Conservation (phyloP, 345 rosid species). For the Citrus unshiu region DNA sequence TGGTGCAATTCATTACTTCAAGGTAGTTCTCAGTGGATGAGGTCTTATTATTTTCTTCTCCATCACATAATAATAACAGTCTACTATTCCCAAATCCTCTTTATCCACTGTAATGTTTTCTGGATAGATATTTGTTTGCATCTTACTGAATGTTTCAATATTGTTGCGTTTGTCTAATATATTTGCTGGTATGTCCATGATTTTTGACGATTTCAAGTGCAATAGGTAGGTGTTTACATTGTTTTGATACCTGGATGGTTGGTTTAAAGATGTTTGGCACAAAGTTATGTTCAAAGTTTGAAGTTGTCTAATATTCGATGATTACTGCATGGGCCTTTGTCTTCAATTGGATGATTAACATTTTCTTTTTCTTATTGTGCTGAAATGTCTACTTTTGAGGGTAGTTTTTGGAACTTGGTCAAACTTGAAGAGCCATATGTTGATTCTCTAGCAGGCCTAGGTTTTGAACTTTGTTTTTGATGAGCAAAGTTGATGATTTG, state of each 20-base stretch:
- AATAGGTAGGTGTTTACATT: neutral
- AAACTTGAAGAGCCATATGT: neutral
- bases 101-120: neutral
- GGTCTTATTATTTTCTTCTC: neutral
- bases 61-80: neutral
- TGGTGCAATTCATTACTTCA: slow-evolving; percentile 97
- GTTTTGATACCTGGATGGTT: neutral
- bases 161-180: neutral
- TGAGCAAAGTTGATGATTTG: neutral
- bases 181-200: neutral
- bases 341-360: neutral
- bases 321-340: neutral
- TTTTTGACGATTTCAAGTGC: neutral
- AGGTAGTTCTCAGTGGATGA: slow-evolving; percentile 45
- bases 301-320: neutral
- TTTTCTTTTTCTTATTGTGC: neutral
- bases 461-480: neutral
- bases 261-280: neutral
- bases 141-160: neutral
- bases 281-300: neutral
- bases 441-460: neutral
- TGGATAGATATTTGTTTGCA: neutral
- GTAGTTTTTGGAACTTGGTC: neutral
- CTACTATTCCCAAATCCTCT: neutral
- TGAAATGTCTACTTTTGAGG: neutral